Evolutionary conservation across 805 yeast genomes (phyloP).

Genomic region (Myxozyma monticola): DNA sequence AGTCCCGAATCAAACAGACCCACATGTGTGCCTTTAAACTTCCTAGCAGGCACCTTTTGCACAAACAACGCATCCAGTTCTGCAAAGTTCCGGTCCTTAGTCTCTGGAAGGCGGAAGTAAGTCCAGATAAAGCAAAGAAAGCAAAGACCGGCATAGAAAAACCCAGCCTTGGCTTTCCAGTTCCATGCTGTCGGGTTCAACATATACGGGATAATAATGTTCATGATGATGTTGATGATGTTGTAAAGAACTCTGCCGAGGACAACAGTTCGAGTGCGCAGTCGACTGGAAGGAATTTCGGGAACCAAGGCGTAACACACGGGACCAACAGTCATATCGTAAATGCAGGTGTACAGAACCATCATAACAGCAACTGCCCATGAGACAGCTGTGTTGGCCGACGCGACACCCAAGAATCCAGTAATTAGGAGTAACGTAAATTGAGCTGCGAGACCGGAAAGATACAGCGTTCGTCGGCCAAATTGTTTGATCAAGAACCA

Average conservation of each 20-base stretch:
- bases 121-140: conserved; percentile 15
- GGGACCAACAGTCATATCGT: conserved; percentile 44
- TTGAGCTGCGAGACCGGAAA: conserved; percentile 23
- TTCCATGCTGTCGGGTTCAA: conserved; percentile 58
- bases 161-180: conserved; percentile 64
- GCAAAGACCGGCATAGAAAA: conserved; percentile 51
- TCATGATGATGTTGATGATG: conserved; percentile 46
- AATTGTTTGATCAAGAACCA: conserved; percentile 25
- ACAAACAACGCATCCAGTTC: conserved; percentile 47
- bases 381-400: conserved; percentile 21
- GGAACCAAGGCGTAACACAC: conserved; percentile 44
- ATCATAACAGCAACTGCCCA: background rate
- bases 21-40: too few species aligned
- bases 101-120: conserved; percentile 64
- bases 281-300: conserved; percentile 46
- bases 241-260: conserved; percentile 28
- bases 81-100: conserved; percentile 56
- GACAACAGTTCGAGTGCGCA: conserved; percentile 46
- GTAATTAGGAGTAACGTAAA: conserved; percentile 14
- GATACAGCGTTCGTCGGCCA: conserved; percentile 28
- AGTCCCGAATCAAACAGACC: too few species aligned
- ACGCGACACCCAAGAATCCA: conserved; percentile 25
- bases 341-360: background rate
- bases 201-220: conserved; percentile 70
- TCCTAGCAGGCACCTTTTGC: background rate